Conservation (phyloP, 2,329 filamentous ascomycete species). For the Onygenales sp. region DNA sequence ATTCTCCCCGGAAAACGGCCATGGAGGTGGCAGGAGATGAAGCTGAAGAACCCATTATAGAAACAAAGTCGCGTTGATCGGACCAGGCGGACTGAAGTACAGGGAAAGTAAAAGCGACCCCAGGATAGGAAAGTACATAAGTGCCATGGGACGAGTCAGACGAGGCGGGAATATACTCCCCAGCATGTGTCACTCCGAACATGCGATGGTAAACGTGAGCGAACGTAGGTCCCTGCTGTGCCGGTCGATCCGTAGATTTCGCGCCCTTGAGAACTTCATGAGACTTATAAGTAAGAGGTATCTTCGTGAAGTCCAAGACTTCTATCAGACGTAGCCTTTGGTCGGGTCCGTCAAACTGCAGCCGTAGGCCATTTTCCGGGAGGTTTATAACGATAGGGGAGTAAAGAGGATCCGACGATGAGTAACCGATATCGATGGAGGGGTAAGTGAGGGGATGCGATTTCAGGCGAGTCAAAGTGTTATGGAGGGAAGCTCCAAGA, state of each 20-base stretch:
- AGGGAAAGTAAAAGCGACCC: conserved; percentile 85
- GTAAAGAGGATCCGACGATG: conserved; percentile 61
- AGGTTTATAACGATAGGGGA: conserved; percentile 68
- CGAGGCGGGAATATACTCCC: conserved; percentile 71
- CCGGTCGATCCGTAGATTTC: conserved; percentile 24
- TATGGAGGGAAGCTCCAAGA: conserved; percentile 83
- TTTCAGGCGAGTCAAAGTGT: conserved; percentile 78
- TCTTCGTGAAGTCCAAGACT: conserved; percentile 80
- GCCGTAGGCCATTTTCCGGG: conserved; percentile 74
- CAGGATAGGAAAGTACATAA: conserved; percentile 90
- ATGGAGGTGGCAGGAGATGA: conserved; percentile 72
- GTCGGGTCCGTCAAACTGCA: conserved; percentile 89
- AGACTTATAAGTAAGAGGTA: conserved; percentile 70
- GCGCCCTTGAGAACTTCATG: conserved; percentile 62
- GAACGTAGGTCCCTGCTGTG: conserved; percentile 58
- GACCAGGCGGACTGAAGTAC: conserved; percentile 67
- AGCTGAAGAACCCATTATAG: conserved; percentile 68
- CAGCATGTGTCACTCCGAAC: conserved; percentile 88
- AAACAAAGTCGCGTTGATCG: conserved; percentile 67
- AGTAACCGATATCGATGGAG: conserved; percentile 73
- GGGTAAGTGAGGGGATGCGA: conserved; percentile 75
- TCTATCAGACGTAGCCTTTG: conserved; percentile 88
- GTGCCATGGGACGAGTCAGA: conserved; percentile 52
- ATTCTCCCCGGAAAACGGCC: conserved; percentile 82
- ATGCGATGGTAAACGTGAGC: conserved; percentile 84